Evolutionary conservation across 768 basidiomycete genomes (phyloP).

Genomic region (Polyporus arcularius): DNA sequence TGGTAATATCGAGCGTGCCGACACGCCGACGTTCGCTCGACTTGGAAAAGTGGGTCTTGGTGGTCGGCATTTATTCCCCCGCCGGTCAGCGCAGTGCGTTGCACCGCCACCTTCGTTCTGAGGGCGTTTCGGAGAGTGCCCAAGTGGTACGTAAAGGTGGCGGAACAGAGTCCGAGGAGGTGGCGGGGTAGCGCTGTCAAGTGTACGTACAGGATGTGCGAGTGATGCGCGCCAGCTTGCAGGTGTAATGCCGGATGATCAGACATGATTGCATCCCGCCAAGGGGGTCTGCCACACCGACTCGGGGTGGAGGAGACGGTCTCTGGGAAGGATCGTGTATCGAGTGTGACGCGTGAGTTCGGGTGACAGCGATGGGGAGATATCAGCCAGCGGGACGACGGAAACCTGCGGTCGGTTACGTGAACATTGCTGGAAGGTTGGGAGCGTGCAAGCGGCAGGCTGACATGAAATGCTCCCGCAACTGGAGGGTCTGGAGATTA

Average conservation of each 20-base stretch:
- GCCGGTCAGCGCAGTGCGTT: not conserved
- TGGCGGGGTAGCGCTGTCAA: not conserved
- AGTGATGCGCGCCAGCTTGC: not conserved
- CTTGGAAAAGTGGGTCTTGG: no score
- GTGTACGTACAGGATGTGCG: not conserved
- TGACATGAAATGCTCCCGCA: not conserved
- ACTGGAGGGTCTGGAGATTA: not conserved
- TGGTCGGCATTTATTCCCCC: no score
- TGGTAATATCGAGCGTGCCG: no score
- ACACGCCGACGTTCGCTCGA: no score
- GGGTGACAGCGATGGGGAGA: not conserved
- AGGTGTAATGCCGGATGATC: not conserved
- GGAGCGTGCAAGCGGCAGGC: not conserved
- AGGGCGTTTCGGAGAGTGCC: not conserved
- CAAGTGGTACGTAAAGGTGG: not conserved
- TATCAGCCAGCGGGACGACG: not conserved
- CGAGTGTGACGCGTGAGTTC: not conserved
- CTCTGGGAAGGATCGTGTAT: not conserved
- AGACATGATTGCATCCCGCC: not conserved
- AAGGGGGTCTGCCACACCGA: no score
- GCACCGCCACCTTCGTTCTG: conserved; percentile 16
- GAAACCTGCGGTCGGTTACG: no score
- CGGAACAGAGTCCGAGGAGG: not conserved
- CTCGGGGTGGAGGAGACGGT: not conserved
- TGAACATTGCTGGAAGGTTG: no score